Conservation (phyloP, 2,329 filamentous ascomycete genomes). For the Scolecobasidium constrictum region DNA sequence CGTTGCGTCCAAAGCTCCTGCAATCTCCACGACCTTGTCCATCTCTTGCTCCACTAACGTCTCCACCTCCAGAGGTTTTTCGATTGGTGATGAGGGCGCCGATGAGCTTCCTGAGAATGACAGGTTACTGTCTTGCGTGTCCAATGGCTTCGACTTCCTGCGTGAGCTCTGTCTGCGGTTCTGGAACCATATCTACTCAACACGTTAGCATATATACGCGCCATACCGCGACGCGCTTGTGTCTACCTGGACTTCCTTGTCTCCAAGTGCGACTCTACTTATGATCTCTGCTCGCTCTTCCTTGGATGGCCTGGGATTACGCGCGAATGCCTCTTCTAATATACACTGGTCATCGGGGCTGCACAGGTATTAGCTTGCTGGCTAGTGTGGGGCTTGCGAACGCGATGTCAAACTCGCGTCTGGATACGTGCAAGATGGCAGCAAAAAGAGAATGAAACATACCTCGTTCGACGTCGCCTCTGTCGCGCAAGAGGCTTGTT, state of each 20-base stretch:
- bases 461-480: slow-evolving; percentile 53
- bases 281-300: slow-evolving; percentile 75
- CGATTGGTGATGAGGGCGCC: background rate
- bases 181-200: slow-evolving; percentile 84
- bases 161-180: slow-evolving; percentile 89
- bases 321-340: slow-evolving; percentile 74
- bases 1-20: no score
- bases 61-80: background rate
- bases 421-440: background rate
- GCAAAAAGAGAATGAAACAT: slow-evolving; percentile 15
- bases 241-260: slow-evolving; percentile 92
- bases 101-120: background rate
- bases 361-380: background rate
- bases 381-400: slow-evolving; percentile 1
- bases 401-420: background rate
- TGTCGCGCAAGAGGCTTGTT: slow-evolving; percentile 50
- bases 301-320: slow-evolving; percentile 87
- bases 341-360: slow-evolving; percentile 83
- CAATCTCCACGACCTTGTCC: background rate
- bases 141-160: slow-evolving; percentile 67
- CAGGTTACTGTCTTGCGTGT: background rate
- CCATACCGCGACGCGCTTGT: no score
- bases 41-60: background rate
- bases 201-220: no score
- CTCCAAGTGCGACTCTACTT: slow-evolving; percentile 73